These are phyloP conservation scores for Punica granatum DNA, from an alignment of 345 rosid species.

Conservation along the genomic window DNA sequence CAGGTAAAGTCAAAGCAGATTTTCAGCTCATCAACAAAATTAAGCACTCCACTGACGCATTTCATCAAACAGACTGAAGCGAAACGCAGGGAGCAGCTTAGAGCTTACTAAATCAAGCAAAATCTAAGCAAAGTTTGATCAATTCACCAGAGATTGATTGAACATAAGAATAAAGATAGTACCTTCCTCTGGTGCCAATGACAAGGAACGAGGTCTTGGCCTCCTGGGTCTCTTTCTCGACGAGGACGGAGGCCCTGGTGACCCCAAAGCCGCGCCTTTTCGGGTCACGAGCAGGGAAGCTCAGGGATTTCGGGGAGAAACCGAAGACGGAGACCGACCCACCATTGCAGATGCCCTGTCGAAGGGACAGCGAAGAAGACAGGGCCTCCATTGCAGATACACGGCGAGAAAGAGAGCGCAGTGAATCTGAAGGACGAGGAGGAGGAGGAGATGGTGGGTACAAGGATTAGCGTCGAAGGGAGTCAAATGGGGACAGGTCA, in stretches of 20 bases:
- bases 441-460: constrained; percentile 2
- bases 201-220: constrained; percentile 59
- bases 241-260: constrained; percentile 58
- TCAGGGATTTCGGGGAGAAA: constrained; percentile 32
- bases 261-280: constrained; percentile 20
- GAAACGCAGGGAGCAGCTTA: neutral
- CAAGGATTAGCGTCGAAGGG: constrained; percentile 20
- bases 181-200: constrained; percentile 99
- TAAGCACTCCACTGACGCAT: neutral
- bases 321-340: constrained; percentile 54
- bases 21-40: neutral
- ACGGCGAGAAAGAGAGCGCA: neutral
- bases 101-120: neutral
- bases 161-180: neutral
- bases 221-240: constrained; percentile 48
- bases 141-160: neutral
- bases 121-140: neutral
- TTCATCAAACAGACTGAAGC: neutral
- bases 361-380: constrained; percentile 21
- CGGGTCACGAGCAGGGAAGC: constrained; percentile 22
- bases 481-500: neutral
- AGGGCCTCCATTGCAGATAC: constrained; percentile 27
- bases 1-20: neutral
- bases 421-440: neutral
- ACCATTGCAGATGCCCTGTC: constrained; percentile 21